A percentile compares a stretch with the other conserved stretches of the same genome.
Conservation (phyloP, 2,329 filamentous ascomycete genomes). For the Fusarium sp. region DNA sequence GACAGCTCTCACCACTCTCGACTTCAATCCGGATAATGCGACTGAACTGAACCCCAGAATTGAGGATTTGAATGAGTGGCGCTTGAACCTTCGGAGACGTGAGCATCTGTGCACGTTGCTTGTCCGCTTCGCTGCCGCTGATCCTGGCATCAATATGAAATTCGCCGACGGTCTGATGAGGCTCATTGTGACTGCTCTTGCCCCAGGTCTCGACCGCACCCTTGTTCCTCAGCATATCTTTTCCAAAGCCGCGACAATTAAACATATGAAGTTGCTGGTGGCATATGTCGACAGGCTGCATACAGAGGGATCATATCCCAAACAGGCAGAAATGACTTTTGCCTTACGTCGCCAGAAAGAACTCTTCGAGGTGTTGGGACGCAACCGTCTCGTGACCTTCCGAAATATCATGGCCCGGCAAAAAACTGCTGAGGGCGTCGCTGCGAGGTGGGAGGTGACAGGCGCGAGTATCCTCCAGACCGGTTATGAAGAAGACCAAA, state of each 20-base stretch:
- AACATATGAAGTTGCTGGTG: background rate
- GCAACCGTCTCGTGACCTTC: constrained; percentile 16
- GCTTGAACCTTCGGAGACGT: background rate
- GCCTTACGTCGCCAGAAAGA: background rate
- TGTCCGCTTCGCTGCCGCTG: constrained; percentile 10
- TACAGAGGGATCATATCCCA: background rate
- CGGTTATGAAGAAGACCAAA: background rate
- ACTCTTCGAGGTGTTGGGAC: background rate
- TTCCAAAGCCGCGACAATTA: background rate
- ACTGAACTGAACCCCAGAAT: background rate
- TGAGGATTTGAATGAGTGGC: background rate
- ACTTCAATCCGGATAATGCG: background rate
- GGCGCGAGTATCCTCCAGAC: background rate
- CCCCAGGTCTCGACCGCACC: constrained; percentile 1
- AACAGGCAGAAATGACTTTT: no score
- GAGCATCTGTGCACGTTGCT: constrained; percentile 7
- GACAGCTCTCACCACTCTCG: constrained; percentile 2
- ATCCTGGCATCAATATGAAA: constrained; percentile 25
- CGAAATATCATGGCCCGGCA: constrained; percentile 6
- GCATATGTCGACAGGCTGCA: background rate
- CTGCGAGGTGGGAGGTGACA: background rate
- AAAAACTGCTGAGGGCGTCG: background rate
- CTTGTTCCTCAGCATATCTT: background rate
- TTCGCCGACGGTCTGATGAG: constrained; percentile 30
- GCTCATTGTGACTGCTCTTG: constrained; percentile 21